Base-by-base conservation (phyloP, 805 yeast genomes). In the Cyberlindnera lachancei region DNA sequence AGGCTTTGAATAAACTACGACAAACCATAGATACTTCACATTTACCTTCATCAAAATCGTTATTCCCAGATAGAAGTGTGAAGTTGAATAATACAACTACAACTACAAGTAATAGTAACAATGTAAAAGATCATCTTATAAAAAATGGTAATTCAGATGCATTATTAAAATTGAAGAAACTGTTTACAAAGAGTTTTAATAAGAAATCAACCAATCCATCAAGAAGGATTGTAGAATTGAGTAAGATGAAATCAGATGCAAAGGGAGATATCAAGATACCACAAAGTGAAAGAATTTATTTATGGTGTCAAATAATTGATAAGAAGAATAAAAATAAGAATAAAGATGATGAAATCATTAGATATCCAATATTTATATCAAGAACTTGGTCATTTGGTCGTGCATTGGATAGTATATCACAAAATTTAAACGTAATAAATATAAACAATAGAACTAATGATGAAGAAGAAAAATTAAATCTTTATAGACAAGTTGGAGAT, bases 331-430 rank as follows among this genome's bases (percentile, higher is more conserved):
- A 13, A 15, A 24, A 6, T 21, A 10, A 18, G 10, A 13, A 22
- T 11, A 41, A 39, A 17, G 40, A 41, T n/a, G 15, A 23, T 11
- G 40, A 39, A 15, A 38, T 40, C n/a, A 35, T 36, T 7, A 41
- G 37, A 24, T 32, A 40, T 11, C 48, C 52, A 2, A 18, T 50
- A 5, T 51, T 25, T 24, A 30, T 51, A 3, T 45, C 49, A 1
- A 33, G 55, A 8, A 34, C 27, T 2, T 50, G 55, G 55, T 53
- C 56, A 9, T 4, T 51, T 7, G 56, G 56, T 1, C 34, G 56
- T 25, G 53, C 41, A 0, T 32, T 51, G 24, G 56, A 51, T 21
- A 40, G 44, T 5, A 38, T 50, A 4, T 46, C 55, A 1, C 11
- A 24, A 2, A 27, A 30, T 18, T n/a, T 48, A 22, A 34, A 37